Conservation (phyloP, 805 yeast species). For the Starmerella sirachaensis region DNA sequence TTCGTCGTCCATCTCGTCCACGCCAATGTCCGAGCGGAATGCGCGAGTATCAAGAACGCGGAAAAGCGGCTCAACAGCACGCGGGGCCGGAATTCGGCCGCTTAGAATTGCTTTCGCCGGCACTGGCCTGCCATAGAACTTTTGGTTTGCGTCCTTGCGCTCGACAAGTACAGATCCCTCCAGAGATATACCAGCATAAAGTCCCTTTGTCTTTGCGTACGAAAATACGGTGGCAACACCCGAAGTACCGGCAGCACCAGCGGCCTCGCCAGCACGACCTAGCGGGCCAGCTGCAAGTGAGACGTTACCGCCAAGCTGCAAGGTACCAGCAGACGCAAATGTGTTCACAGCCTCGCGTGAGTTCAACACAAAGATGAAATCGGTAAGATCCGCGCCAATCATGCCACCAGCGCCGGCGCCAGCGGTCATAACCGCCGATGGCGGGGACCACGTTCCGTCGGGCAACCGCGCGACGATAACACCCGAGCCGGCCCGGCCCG, state of each 20-base stretch:
- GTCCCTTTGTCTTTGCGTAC: constrained; percentile 90
- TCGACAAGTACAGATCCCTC: constrained; percentile 96
- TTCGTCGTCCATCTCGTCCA: constrained; percentile 48
- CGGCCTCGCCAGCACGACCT: constrained; percentile 96
- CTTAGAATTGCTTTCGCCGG: constrained; percentile 75
- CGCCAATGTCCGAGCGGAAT: constrained; percentile 40
- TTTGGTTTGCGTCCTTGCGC: constrained; percentile 92
- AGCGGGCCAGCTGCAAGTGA: constrained; percentile 96
- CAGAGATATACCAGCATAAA: constrained; percentile 92
- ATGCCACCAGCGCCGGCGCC: constrained; percentile 99
- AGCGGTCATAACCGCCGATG: constrained; percentile 87
- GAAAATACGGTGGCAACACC: constrained; percentile 84
- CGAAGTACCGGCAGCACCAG: constrained; percentile 81
- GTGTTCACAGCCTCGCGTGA: constrained; percentile 80
- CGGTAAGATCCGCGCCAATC: constrained; percentile 91
- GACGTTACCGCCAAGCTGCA: constrained; percentile 88
- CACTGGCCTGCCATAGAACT: constrained; percentile 79
- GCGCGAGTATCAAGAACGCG: constrained; percentile 77
- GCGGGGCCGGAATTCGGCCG: constrained; percentile 88
- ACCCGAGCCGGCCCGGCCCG: constrained; percentile 97
- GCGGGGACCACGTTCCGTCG: constrained; percentile 96
- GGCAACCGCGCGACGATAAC: constrained; percentile 86
- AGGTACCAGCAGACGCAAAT: constrained; percentile 86
- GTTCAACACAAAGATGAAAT: constrained; percentile 86
- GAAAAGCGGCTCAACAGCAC: constrained; percentile 77